Conservation (phyloP, 2,329 filamentous ascomycete genomes). For the Fusarium setosum region DNA sequence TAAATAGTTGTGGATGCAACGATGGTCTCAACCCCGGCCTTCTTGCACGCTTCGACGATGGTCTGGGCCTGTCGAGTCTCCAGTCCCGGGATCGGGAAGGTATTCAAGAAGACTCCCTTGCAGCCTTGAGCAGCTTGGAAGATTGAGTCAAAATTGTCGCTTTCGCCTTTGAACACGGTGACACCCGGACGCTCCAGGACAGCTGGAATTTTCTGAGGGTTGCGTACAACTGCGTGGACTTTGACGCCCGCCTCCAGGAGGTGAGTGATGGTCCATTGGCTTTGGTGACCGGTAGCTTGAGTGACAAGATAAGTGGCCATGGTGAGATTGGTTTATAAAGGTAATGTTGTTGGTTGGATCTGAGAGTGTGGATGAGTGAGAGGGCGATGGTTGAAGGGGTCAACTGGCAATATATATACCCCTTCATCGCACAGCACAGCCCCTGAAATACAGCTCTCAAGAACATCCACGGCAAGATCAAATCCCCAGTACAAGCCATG, state of each 20-base stretch:
- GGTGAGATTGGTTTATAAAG: neutral
- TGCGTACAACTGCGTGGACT: slow-evolving; percentile 51
- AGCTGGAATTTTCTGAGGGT: slow-evolving; percentile 44
- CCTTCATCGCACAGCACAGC: too few relatives aligned
- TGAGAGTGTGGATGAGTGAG: too few relatives aligned
- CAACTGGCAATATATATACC: too few relatives aligned
- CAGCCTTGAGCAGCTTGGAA: slow-evolving; percentile 48
- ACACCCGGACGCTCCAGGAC: slow-evolving; percentile 41
- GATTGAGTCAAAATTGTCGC: slow-evolving; percentile 45
- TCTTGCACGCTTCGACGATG: slow-evolving; percentile 45
- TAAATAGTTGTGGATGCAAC: slow-evolving; percentile 42
- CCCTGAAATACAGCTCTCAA: too few relatives aligned
- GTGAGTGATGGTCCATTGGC: slow-evolving; percentile 44
- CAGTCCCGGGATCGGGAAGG: slow-evolving; percentile 40
- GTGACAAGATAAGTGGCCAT: slow-evolving; percentile 50
- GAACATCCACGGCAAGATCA: too few relatives aligned
- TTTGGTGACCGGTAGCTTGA: slow-evolving; percentile 50
- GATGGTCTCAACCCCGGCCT: slow-evolving; percentile 45
- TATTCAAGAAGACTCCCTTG: slow-evolving; percentile 45
- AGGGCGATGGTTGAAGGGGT: too few relatives aligned
- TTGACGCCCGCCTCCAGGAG: slow-evolving; percentile 48
- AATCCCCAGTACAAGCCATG: too few relatives aligned
- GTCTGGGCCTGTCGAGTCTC: slow-evolving; percentile 47
- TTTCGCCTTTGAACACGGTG: slow-evolving; percentile 51
- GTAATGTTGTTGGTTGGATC: neutral